Conservation (phyloP, 345 rosid species). For the Mangifera indica region DNA sequence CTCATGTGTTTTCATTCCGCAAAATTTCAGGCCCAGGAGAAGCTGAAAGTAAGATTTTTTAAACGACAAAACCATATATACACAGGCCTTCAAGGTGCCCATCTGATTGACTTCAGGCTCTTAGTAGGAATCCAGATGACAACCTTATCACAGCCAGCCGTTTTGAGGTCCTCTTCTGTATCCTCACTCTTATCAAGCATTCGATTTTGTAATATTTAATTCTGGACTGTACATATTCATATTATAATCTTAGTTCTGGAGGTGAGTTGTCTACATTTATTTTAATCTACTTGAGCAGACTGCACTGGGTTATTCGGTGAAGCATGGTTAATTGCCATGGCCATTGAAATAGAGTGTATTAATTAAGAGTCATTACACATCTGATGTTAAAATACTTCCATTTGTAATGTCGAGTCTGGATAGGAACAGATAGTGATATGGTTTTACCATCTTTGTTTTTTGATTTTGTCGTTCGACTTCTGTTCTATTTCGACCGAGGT, state of each 20-base stretch:
- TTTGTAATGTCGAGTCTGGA: not conserved
- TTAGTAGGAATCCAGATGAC: slow-evolving; percentile 34
- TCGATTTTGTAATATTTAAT: not conserved
- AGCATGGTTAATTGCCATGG: not conserved
- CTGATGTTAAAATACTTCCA: not conserved
- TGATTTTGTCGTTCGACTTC: not conserved
- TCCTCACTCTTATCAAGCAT: slow-evolving; percentile 16
- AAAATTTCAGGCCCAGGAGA: slow-evolving; percentile 77
- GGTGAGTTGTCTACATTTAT: not conserved
- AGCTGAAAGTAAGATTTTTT: slow-evolving; percentile 53
- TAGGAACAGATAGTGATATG: not conserved
- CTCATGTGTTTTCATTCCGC: slow-evolving; percentile 46
- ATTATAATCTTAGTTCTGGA: slow-evolving; percentile 18
- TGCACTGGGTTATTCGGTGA: not conserved
- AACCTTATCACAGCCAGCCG: slow-evolving; percentile 19
- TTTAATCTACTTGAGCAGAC: not conserved
- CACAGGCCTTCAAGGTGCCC: slow-evolving; percentile 23
- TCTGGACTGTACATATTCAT: slow-evolving; percentile 29
- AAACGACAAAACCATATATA: slow-evolving; percentile 30
- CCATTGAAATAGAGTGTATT: not conserved
- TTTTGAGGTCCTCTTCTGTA: slow-evolving; percentile 37
- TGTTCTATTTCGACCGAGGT: not conserved
- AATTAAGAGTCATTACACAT: not conserved
- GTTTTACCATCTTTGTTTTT: not conserved
- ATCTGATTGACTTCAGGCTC: slow-evolving; percentile 27